These are phyloP conservation scores for Dioscorea cayenensis DNA, from an alignment of 116 monocot genomes.

Conservation along the genomic window DNA sequence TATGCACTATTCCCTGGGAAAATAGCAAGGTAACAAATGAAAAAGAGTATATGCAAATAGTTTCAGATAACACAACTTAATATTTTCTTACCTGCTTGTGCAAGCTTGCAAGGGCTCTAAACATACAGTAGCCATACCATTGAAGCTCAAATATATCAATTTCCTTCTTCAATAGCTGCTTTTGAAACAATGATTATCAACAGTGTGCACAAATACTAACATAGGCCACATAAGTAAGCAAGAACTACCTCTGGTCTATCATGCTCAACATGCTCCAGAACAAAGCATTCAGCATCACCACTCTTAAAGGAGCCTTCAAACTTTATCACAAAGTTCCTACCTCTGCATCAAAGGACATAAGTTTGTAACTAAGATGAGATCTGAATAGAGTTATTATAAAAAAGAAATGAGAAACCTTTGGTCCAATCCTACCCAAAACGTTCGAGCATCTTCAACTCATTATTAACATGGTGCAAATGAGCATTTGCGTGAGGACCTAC, in stretches of 20 bases:
- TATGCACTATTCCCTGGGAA: slow-evolving; percentile 76
- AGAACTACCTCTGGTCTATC: slow-evolving; percentile 83
- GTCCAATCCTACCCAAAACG: slow-evolving; percentile 67
- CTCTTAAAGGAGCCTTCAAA: slow-evolving; percentile 76
- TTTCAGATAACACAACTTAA: not conserved
- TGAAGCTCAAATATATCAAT: slow-evolving; percentile 63
- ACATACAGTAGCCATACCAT: slow-evolving; percentile 94
- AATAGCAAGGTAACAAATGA: not conserved
- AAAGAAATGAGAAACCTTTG: not conserved
- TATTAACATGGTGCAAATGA: slow-evolving; percentile 70
- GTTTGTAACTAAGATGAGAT: not conserved
- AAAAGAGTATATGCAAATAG: not conserved
- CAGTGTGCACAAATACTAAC: not conserved
- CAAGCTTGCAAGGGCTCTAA: slow-evolving; percentile 86
- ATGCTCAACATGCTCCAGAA: slow-evolving; percentile 93
- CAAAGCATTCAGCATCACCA: slow-evolving; percentile 65
- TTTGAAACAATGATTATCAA: not conserved
- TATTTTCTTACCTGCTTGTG: slow-evolving; percentile 66
- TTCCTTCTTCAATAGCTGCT: slow-evolving; percentile 69
- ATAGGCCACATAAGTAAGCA: not conserved
- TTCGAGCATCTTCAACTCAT: slow-evolving; percentile 93
- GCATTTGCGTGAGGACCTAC: slow-evolving; percentile 87
- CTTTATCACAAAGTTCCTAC: slow-evolving; percentile 73
- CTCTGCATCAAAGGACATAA: slow-evolving; percentile 34
- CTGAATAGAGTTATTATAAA: not conserved